Evolutionary conservation across 2,329 filamentous ascomycete species (phyloP), one percentile per base, ranked within the genome.

Genomic region (Fusarium brevicatenulatum): DNA sequence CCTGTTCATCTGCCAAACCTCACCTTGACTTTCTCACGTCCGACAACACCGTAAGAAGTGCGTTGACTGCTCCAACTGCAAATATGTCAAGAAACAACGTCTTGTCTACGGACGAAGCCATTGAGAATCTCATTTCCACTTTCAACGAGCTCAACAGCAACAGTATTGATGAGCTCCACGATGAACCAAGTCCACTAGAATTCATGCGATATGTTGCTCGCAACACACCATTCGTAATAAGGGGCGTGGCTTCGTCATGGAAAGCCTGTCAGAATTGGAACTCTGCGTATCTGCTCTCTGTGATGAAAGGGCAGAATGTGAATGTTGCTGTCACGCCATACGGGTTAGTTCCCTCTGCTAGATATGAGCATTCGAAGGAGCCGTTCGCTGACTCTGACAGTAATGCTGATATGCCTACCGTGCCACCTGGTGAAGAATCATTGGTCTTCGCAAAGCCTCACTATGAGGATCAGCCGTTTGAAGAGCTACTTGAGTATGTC

Each of bases 311-410:
- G 7, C 85, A 88, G 59, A 81, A 81, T 2, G 91, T 96, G 57
- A 93, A 93, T 74, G 92, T 95, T 63, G 93, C 93, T 28, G 87
- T 94, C 39, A 96, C 93, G n/a, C 92, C 93, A 3, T 80, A 84
- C 49, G 93, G 93, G 88, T 58, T 92, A 91, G 88, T 74, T 23
- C 25, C 13, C 23, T 40, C 15, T 21, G 8, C 4, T 61, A 9
- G 2, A n/a, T 25, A 18, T 9, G 15, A 15, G 19, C 5, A 40
- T 9, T 9, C 4, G 3, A 36, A 19, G 21, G 23, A 49, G 9
- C 3, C 6, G 15, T 15, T 53, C 18, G 32, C 63, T 72, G 16
- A 70, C 40, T 19, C 16, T 21, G 28, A 36, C 18, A 84, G 82
- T 11, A 84, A 84, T 58, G 82, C 82, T 16, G 82, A 81, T 67